These are phyloP conservation scores for Pisolithus sp. DNA, from an alignment of 768 basidiomycete species.

Conservation along the genomic window DNA sequence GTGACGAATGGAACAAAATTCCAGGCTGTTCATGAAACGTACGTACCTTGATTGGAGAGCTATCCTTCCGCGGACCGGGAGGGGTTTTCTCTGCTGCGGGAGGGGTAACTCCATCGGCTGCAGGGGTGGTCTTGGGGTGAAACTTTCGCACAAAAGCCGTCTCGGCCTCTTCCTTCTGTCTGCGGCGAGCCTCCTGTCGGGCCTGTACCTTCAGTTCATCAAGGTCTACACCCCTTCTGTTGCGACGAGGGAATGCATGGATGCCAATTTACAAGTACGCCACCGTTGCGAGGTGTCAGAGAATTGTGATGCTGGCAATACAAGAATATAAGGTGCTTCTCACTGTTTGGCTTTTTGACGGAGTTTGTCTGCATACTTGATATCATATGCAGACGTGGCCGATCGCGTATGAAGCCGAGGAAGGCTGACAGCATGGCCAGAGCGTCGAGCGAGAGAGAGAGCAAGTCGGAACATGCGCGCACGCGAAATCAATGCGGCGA, in stretches of 20 bases:
- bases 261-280: conserved; percentile 3
- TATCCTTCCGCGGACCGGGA: conserved; percentile 44
- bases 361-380: conserved; percentile 44
- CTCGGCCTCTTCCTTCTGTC: conserved; percentile 19
- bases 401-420: conserved; percentile 9
- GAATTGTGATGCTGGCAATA: conserved; percentile 6
- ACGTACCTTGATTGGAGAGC: conserved; percentile 60
- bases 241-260: neutral
- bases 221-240: conserved; percentile 40
- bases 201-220: conserved; percentile 28
- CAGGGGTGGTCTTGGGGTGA: conserved; percentile 9
- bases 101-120: conserved; percentile 5
- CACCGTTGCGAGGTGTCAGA: conserved; percentile 13
- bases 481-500: neutral
- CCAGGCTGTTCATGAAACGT: neutral
- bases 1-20: neutral
- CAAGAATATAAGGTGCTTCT: conserved; percentile 21
- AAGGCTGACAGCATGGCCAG: neutral
- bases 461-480: neutral
- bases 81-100: conserved; percentile 4
- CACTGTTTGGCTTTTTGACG: conserved; percentile 59
- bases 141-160: conserved; percentile 10
- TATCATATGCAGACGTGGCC: conserved; percentile 22
- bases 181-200: conserved; percentile 27
- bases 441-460: neutral